phyloP scores from a whole-genome alignment of 352 stramenopile species.

The Phytopythium mirpurense region DNA sequence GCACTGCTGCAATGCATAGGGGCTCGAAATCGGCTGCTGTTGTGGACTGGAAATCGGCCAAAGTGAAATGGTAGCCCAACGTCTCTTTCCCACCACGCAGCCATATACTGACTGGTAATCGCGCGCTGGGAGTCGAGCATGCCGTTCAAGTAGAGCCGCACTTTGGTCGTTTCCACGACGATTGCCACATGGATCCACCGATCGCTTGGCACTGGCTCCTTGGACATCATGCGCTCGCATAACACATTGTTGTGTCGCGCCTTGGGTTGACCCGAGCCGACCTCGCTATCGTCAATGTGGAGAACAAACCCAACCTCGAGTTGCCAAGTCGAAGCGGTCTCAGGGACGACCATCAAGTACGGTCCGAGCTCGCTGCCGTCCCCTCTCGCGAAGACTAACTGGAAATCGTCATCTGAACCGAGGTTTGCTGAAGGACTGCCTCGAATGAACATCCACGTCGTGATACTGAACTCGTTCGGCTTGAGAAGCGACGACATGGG shows the following conservation, averaged over 20 bases:
- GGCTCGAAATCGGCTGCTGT: neutral
- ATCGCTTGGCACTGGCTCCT: constrained; percentile 51
- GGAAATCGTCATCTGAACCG: constrained; percentile 14
- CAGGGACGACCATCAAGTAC: constrained; percentile 48
- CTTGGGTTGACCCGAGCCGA: neutral
- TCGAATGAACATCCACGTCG: constrained; percentile 73
- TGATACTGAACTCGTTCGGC: constrained; percentile 84
- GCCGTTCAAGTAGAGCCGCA: constrained; percentile 90
- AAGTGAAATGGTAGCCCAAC: constrained; percentile 56
- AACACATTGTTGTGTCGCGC: constrained; percentile 4
- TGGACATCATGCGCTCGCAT: constrained; percentile 66
- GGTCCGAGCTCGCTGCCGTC: constrained; percentile 51
- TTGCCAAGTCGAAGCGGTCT: constrained; percentile 37
- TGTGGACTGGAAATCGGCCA: constrained; percentile 18
- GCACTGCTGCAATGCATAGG: neutral
- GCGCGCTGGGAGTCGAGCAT: constrained; percentile 78
- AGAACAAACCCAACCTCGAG: constrained; percentile 56
- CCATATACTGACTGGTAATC: constrained; percentile 27
- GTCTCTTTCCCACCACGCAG: constrained; percentile 18
- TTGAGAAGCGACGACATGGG: constrained; percentile 59
- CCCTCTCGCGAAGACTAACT: constrained; percentile 75
- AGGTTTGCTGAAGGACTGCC: neutral
- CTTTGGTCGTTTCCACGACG: constrained; percentile 78
- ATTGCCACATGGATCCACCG: constrained; percentile 86
- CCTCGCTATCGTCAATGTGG: neutral